Evolutionary conservation across 179 eudicot species (phyloP), one percentile per base, ranked within the genome.

Genomic region (Sideroxylon spinosum): DNA sequence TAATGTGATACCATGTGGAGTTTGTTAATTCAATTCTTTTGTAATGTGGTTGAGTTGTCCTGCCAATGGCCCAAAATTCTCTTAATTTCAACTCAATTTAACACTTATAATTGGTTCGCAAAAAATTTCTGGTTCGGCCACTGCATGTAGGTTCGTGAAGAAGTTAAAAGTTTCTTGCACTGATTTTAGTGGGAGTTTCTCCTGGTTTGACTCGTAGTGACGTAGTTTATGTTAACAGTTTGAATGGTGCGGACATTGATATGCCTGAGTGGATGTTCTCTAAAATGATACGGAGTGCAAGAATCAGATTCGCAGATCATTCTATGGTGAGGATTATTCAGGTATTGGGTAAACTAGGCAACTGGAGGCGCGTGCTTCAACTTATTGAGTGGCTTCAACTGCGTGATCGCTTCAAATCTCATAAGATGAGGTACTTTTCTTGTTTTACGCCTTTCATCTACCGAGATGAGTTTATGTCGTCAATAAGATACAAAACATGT

Each of bases 211-310:
- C 79, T 76, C 61, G 55, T 73, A 55, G 79, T 81, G 61, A 79
- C 74, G 75, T 77, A 79, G 62, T 84, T 85, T 85, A 72, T 77
- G 69, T 79, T 66, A 62, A 78, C 88, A 86, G 91, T 83, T 85
- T 89, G 73, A 88, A 95, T 82, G 94, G 91, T 74, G 93, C 90
- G 78, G 92, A 91, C 80, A 73, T 87, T 75, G 85, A 88, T 81
- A 91, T 89, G 87, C 98, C 97, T 19, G 93, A 93, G 82, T 95
- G 98, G 98, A 89, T 88, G 91, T 95, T 95, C 87, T 87, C 97
- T 28, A 86, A 93, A 85, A 89, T 87, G 82, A 93, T 95, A 92
- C 85, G 93, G 70, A 91, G 95, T 84, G 98, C 95, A 48, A 82
- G 86, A 81, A 89, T 95, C 71, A 89, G 85, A 84, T 95, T 87